phyloP scores from a whole-genome alignment of 495 filamentous ascomycete genomes.

The Paragyromitra xinjiangensis region DNA sequence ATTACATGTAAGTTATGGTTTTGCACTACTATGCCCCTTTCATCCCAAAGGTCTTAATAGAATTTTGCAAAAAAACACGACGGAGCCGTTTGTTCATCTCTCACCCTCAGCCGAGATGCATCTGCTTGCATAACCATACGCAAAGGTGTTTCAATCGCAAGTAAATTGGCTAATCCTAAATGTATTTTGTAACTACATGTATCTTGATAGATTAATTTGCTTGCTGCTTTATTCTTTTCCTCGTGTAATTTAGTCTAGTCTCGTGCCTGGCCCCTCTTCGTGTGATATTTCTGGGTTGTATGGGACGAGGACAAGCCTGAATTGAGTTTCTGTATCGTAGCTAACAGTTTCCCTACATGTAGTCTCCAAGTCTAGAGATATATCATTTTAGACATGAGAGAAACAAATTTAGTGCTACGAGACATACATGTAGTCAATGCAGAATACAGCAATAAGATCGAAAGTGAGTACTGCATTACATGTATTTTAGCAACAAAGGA shows the following conservation, averaged over 20 bases:
- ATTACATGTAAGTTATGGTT: neutral
- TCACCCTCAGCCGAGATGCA: neutral
- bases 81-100: neutral
- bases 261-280: no score
- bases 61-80: neutral
- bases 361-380: neutral
- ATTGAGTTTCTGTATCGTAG: neutral
- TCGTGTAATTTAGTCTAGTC: no score
- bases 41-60: neutral
- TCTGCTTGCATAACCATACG: neutral
- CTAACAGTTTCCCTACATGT: neutral
- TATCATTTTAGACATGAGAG: neutral
- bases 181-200: no score
- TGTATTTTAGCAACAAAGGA: no score
- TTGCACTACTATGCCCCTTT: neutral
- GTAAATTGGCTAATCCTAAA: no score
- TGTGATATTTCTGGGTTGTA: neutral
- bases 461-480: no score
- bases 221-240: no score
- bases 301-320: neutral
- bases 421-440: no score
- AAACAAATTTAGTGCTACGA: no score
- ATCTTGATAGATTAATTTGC: no score
- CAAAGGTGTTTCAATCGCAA: neutral
- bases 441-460: no score